Percentiles rank a stretch among this genome's conserved stretches.
phyloP scores from a whole-genome alignment of 345 rosid species.

The Hibiscus tridactylites region DNA sequence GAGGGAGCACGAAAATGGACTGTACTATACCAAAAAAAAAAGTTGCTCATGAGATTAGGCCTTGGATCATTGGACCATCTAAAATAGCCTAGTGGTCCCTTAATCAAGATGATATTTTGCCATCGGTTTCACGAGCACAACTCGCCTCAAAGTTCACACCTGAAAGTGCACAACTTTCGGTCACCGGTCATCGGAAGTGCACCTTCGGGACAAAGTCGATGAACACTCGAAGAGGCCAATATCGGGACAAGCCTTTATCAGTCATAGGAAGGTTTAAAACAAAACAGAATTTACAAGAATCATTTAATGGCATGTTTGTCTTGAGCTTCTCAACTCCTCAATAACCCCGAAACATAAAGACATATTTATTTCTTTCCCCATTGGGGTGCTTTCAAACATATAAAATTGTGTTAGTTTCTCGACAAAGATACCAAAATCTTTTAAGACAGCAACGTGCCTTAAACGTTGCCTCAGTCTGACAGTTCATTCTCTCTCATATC shows the following conservation, averaged over 20 bases:
- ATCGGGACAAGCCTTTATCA: background rate
- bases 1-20: too few species aligned
- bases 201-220: too few species aligned
- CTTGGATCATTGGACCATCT: background rate
- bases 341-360: background rate
- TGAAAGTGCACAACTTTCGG: too few species aligned
- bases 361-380: background rate
- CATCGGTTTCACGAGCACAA: too few species aligned
- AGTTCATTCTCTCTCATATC: conserved; percentile 12
- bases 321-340: background rate
- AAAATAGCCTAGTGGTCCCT: background rate
- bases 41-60: background rate
- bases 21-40: too few species aligned
- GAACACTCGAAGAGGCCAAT: too few species aligned
- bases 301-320: background rate
- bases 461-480: conserved; percentile 8
- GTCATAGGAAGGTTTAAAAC: background rate
- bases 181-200: too few species aligned
- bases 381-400: conserved; percentile 7
- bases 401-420: conserved; percentile 14
- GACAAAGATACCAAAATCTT: conserved; percentile 29
- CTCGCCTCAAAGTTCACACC: too few species aligned
- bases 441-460: conserved; percentile 32
- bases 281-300: background rate
- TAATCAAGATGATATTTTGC: background rate